These are phyloP conservation scores for Fusarium continuum DNA, from an alignment of 2,329 filamentous ascomycete species.

Conservation along the genomic window DNA sequence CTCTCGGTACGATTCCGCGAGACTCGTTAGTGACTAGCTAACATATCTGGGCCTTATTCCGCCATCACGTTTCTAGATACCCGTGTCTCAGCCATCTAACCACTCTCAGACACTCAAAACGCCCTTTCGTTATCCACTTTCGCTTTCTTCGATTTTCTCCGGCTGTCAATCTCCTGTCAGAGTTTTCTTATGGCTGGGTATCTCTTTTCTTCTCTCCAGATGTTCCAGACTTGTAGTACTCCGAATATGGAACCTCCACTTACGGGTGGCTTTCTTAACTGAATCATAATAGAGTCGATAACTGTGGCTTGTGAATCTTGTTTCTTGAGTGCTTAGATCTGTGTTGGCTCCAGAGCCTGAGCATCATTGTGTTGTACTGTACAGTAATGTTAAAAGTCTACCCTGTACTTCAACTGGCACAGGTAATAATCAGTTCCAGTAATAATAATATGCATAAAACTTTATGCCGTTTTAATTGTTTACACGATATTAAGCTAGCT, in stretches of 20 bases:
- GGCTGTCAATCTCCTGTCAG: not conserved
- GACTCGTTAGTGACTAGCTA: not conserved
- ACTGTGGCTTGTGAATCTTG: not conserved
- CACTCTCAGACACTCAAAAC: not conserved
- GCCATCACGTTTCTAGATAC: not conserved
- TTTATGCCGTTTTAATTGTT: not conserved
- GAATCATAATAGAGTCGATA: not conserved
- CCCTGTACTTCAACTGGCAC: too few relatives aligned
- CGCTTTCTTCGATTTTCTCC: not conserved
- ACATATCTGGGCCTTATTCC: not conserved
- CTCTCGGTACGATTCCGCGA: not conserved
- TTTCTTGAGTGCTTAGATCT: not conserved
- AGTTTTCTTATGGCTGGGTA: not conserved
- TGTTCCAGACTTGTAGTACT: not conserved
- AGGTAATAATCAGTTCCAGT: too few relatives aligned
- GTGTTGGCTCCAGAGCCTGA: too few relatives aligned
- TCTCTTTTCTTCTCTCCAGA: not conserved
- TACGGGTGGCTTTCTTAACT: not conserved
- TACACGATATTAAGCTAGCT: not conserved
- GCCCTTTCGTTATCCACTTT: not conserved
- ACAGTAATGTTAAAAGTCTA: too few relatives aligned
- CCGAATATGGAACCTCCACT: slow-evolving; percentile 3
- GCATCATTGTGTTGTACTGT: too few relatives aligned
- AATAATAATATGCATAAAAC: too few relatives aligned
- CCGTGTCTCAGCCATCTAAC: not conserved